phyloP scores from a whole-genome alignment of 1,284 basidiomycete genomes.

The Marasmius oreades region DNA sequence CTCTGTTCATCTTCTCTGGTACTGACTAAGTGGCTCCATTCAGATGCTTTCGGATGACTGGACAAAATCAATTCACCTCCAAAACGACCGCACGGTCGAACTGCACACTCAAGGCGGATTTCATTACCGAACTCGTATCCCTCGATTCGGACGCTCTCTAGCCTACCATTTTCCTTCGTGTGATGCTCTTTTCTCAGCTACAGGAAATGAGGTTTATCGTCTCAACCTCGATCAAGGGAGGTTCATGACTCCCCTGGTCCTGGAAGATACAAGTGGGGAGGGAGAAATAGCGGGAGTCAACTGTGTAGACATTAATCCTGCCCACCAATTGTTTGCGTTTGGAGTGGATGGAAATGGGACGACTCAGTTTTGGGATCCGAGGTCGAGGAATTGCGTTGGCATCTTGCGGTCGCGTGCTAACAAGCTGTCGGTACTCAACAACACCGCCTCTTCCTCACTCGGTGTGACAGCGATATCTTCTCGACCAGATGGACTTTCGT shows the following conservation, averaged over 20 bases:
- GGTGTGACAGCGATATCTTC: constrained; percentile 86
- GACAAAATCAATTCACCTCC: constrained; percentile 98
- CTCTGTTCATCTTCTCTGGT: constrained; percentile 11
- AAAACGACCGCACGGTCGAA: constrained; percentile 93
- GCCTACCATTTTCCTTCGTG: constrained; percentile 88
- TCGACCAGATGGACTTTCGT: constrained; percentile 84
- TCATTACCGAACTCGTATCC: constrained; percentile 92
- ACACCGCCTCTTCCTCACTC: constrained; percentile 39
- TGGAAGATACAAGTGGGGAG: constrained; percentile 45
- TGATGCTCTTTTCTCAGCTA: constrained; percentile 75
- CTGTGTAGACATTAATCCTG: constrained; percentile 89
- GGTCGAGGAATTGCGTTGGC: constrained; percentile 79
- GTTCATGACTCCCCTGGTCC: constrained; percentile 78
- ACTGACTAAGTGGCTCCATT: constrained; percentile 7
- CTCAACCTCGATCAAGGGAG: constrained; percentile 96
- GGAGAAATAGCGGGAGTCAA: constrained; percentile 79
- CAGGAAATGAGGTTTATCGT: constrained; percentile 86
- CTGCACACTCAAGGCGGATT: constrained; percentile 94
- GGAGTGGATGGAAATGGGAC: constrained; percentile 83
- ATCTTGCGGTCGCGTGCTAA: constrained; percentile 69
- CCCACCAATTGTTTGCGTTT: constrained; percentile 89
- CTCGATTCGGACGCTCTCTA: constrained; percentile 88
- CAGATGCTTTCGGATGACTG: constrained; percentile 97
- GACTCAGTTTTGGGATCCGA: constrained; percentile 95
- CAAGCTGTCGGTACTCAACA: constrained; percentile 49